Base-by-base conservation (phyloP, 2,329 filamentous ascomycete genomes). In the Byssochlamys sp. region DNA sequence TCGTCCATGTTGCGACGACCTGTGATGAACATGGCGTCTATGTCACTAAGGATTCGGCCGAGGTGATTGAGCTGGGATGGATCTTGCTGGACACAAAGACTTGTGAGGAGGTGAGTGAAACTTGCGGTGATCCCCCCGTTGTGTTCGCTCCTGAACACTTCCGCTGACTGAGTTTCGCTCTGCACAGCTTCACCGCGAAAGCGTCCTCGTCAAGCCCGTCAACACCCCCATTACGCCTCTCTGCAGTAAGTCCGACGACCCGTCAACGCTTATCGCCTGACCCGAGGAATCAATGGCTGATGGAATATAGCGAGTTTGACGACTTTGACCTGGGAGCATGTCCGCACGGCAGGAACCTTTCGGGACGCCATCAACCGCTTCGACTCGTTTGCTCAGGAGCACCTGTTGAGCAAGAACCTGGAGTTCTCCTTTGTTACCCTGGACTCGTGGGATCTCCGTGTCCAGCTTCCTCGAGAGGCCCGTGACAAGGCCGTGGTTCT, bases 21-120 rank as follows among this genome's bases (percentile, higher is more conserved):
- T 99, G 94, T 78, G 94, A 99, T 75, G 94, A 99, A 76, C 94
- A 99, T 77, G 94, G 94, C 62, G 94, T 99, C 64, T 99, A 99
- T 76, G 94, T 99, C 59, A 99, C 94, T 60, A 97, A 97, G 78
- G 94, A 99, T 77, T 97, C 94, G 59, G 94, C 94, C 61, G 94
- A 99, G 80, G 94, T 99, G 65, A 99, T 99, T 75, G 94, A 99
- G 83, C 83, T 99, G 72, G 94, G 92, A 63, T 99, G 94, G 94
- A 96, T 97, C 71, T 79, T 99, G 69, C 82, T 96, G 62, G 91
- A 96, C 73, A 88, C 90, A 64, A 94, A 92, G 79, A 88, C 84
- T 62, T 88, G 91, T 67, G 91, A 96, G 68, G 91, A 96, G 88
- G 91, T 96, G 80, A 77, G 84, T 63, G 61, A 61, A 55, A n/a